Conservation (phyloP, 1,284 basidiomycete genomes). For the Malassezia japonica region DNA sequence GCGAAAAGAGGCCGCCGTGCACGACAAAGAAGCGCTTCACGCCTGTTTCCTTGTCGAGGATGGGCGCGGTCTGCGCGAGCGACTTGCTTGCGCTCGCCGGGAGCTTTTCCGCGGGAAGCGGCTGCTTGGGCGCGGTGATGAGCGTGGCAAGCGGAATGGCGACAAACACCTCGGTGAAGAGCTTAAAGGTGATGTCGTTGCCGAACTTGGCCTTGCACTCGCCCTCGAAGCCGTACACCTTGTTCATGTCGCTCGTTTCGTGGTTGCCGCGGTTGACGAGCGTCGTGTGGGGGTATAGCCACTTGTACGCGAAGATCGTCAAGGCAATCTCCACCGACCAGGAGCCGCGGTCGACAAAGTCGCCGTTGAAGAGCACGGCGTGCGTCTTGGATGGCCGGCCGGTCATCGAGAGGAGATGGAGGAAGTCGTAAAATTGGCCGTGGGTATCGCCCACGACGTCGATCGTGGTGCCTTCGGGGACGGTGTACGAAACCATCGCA, state of each 20-base stretch:
- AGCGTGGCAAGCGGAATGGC: slow-evolving; percentile 70
- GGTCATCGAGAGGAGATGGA: slow-evolving; percentile 77
- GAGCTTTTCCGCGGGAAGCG: slow-evolving; percentile 41
- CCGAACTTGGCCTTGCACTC: slow-evolving; percentile 63
- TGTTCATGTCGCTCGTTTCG: slow-evolving; percentile 77
- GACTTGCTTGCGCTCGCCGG: slow-evolving; percentile 22
- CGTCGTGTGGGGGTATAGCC: slow-evolving; percentile 50
- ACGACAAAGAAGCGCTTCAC: slow-evolving; percentile 86
- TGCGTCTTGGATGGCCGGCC: slow-evolving; percentile 51
- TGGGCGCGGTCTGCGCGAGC: slow-evolving; percentile 50
- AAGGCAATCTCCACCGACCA: slow-evolving; percentile 96
- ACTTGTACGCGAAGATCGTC: slow-evolving; percentile 90
- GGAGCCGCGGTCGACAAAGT: slow-evolving; percentile 77
- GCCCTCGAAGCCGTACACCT: slow-evolving; percentile 69
- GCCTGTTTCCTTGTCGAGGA: slow-evolving; percentile 66
- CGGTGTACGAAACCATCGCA: slow-evolving; percentile 66
- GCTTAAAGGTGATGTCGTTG: slow-evolving; percentile 42
- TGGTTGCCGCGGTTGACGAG: slow-evolving; percentile 73
- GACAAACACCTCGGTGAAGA: slow-evolving; percentile 41
- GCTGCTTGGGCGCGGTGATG: slow-evolving; percentile 63
- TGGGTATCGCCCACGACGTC: slow-evolving; percentile 41
- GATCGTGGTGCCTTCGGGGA: slow-evolving; percentile 63
- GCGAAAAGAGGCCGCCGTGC: slow-evolving; percentile 82
- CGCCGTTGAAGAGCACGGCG: slow-evolving; percentile 45
- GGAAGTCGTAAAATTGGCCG: slow-evolving; percentile 72